These are phyloP conservation scores for Lactarius akahatsu DNA, from an alignment of 768 basidiomycete species.

Conservation along the genomic window DNA sequence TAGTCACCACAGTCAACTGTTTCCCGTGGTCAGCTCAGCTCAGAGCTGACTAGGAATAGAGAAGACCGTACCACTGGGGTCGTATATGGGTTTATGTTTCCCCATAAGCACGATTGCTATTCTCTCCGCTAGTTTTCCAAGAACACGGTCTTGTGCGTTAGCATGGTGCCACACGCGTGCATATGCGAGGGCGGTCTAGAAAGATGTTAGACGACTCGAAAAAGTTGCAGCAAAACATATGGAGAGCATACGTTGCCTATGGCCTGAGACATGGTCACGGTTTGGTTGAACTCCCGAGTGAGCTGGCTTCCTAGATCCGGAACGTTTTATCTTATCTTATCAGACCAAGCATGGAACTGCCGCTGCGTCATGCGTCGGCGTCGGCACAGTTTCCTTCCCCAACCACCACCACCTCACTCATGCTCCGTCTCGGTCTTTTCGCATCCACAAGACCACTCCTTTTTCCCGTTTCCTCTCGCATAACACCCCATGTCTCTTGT, in stretches of 20 bases:
- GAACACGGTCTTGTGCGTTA: conserved; percentile 84
- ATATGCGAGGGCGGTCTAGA: conserved; percentile 90
- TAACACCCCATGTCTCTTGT: conserved; percentile 28
- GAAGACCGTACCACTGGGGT: conserved; percentile 70
- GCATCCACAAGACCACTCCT: conserved; percentile 31
- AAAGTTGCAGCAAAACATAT: not conserved
- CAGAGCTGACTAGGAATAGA: not conserved
- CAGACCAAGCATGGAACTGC: not conserved
- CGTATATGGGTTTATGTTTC: conserved; percentile 97
- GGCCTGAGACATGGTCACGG: conserved; percentile 66
- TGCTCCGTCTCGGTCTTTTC: conserved; percentile 34
- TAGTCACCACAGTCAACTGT: conserved; percentile 97
- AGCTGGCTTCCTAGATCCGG: not conserved
- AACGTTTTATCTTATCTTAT: conserved; percentile 24
- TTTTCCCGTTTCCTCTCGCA: conserved; percentile 28
- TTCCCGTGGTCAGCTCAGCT: not conserved
- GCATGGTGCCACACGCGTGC: conserved; percentile 97
- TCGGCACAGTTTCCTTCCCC: conserved; percentile 6
- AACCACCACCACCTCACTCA: conserved; percentile 22
- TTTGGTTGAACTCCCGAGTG: not conserved
- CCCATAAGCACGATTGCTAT: conserved; percentile 98
- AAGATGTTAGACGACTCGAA: not conserved
- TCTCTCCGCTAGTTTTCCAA: conserved; percentile 91
- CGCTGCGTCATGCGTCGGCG: conserved; percentile 3
- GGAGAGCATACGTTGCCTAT: conserved; percentile 68